Evolutionary conservation across 139 green algal genomes (phyloP).

Genomic region (Asterochloris erici): DNA sequence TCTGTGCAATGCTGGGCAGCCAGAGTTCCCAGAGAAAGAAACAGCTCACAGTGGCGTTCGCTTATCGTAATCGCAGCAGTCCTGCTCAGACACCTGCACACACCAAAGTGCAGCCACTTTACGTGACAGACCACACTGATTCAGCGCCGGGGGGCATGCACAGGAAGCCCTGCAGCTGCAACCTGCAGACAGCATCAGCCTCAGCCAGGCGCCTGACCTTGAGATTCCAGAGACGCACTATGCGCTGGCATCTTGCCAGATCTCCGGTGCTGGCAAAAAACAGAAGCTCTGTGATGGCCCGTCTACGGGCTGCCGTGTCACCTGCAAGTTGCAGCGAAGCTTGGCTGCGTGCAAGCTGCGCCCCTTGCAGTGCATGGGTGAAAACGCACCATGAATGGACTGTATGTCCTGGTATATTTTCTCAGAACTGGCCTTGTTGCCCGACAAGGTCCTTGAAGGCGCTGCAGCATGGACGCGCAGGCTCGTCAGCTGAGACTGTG

Average conservation of each 20-base stretch:
- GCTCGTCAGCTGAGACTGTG: too few relatives aligned
- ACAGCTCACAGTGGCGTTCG: constrained; percentile 75
- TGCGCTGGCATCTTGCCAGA: constrained; percentile 61
- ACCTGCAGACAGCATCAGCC: neutral
- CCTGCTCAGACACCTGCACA: constrained; percentile 58
- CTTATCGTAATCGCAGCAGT: constrained; percentile 84
- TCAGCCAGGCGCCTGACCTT: constrained; percentile 34
- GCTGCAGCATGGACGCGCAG: too few relatives aligned
- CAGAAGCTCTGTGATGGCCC: constrained; percentile 85
- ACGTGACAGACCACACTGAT: neutral
- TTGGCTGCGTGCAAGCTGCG: too few relatives aligned
- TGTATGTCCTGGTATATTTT: neutral
- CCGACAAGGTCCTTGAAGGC: too few relatives aligned
- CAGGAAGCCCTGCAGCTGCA: neutral
- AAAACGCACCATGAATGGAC: too few relatives aligned
- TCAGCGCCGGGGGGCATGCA: too few relatives aligned
- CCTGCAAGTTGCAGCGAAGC: neutral
- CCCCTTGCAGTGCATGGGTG: too few relatives aligned
- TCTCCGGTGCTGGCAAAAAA: constrained; percentile 87
- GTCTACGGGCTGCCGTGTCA: constrained; percentile 62
- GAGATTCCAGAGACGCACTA: constrained; percentile 68
- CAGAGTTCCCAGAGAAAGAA: neutral
- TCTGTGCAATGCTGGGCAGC: neutral
- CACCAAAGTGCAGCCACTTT: neutral
- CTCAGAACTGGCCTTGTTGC: too few relatives aligned